phyloP scores from a whole-genome alignment of 352 stramenopile species.

The Pythium apleroticum region DNA sequence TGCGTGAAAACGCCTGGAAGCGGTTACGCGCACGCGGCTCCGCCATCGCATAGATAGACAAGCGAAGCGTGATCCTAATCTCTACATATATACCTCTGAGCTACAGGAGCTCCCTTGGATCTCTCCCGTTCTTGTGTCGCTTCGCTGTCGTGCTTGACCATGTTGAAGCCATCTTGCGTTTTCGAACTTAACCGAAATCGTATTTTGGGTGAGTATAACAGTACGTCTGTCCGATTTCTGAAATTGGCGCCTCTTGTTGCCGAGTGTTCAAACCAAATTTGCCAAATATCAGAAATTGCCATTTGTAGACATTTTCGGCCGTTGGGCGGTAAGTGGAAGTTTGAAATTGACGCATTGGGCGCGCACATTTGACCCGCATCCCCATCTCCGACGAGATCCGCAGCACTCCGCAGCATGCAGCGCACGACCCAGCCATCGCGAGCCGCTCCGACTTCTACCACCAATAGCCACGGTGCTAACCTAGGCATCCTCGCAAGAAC shows the following conservation, averaged over 20 bases:
- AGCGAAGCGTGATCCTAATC: not conserved
- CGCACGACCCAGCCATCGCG: slow-evolving; percentile 3
- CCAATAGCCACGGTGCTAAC: not conserved
- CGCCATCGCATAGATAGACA: slow-evolving; percentile 29
- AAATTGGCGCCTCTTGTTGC: not conserved
- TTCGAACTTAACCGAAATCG: not conserved
- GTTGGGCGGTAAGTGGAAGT: slow-evolving; percentile 13
- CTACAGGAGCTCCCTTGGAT: too few relatives aligned
- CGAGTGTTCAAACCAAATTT: not conserved
- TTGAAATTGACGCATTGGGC: slow-evolving; percentile 8
- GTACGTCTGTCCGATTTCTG: not conserved
- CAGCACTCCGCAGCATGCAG: slow-evolving; percentile 5
- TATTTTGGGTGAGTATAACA: not conserved
- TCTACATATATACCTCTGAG: too few relatives aligned
- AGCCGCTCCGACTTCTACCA: not conserved
- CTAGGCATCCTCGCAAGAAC: slow-evolving; percentile 11
- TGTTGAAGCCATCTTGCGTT: too few relatives aligned
- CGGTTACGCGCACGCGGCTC: slow-evolving; percentile 58
- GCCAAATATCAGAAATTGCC: not conserved
- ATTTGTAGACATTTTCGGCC: slow-evolving; percentile 6
- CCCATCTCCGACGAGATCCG: not conserved
- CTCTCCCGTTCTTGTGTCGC: too few relatives aligned
- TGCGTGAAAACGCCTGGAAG: slow-evolving; percentile 85
- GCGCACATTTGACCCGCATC: slow-evolving; percentile 7
- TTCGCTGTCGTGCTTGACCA: too few relatives aligned